phyloP scores from a whole-genome alignment of 225 moss, liverwort and hornwort species.

The Anthoceros angustus region DNA sequence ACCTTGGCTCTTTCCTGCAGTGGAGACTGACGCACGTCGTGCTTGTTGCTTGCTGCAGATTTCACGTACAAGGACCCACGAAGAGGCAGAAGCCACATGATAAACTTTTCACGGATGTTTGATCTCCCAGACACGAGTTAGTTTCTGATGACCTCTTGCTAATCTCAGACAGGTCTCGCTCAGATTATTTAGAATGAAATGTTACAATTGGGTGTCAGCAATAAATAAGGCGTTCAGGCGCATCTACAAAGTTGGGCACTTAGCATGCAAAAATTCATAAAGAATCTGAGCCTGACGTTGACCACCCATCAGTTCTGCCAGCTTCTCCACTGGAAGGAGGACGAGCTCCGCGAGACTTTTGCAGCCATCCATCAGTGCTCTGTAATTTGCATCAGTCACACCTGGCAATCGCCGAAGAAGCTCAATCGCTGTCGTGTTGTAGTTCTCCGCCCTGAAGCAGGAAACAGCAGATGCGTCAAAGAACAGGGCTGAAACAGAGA shows the following conservation, averaged over 20 bases:
- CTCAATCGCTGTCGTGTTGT: slow-evolving; percentile 81
- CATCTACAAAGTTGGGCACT: slow-evolving; percentile 61
- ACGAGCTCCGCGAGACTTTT: slow-evolving; percentile 78
- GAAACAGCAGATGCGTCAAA: background rate
- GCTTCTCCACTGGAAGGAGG: slow-evolving; percentile 62
- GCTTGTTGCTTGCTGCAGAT: too few relatives aligned
- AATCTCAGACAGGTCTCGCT: too few relatives aligned
- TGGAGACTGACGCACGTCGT: too few relatives aligned
- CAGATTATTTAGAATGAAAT: too few relatives aligned
- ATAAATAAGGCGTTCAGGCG: too few relatives aligned
- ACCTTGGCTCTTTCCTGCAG: too few relatives aligned
- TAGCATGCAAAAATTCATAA: slow-evolving; percentile 89
- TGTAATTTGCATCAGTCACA: slow-evolving; percentile 94
- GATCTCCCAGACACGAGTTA: too few relatives aligned
- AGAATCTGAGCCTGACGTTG: slow-evolving; percentile 85
- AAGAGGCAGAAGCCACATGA: too few relatives aligned
- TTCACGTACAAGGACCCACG: too few relatives aligned
- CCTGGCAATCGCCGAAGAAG: slow-evolving; percentile 80
- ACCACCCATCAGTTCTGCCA: slow-evolving; percentile 77
- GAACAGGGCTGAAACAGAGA: background rate
- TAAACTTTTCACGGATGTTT: too few relatives aligned
- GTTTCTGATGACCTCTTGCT: too few relatives aligned
- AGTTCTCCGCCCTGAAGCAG: slow-evolving; percentile 67
- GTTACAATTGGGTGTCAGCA: too few relatives aligned
- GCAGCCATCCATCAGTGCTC: slow-evolving; percentile 76